Evolutionary conservation across 2,329 filamentous ascomycete species (phyloP).

Genomic region (Zasmidium citrigriseum): DNA sequence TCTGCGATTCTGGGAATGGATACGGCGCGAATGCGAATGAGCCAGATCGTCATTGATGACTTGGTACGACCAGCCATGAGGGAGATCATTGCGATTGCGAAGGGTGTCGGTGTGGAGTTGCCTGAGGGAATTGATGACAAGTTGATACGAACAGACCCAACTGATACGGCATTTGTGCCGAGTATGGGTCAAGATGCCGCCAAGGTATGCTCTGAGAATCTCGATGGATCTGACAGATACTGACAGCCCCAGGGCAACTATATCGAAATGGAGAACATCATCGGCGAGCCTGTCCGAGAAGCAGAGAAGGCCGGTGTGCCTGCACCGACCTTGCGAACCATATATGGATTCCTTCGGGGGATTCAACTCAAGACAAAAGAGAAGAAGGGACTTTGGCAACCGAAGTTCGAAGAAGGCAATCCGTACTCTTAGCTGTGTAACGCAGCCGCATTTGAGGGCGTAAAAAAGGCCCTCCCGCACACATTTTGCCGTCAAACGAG

Average conservation of each 20-base stretch:
- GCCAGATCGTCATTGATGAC: slow-evolving; percentile 46
- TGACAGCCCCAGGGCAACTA: slow-evolving; percentile 47
- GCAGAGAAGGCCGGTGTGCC: slow-evolving; percentile 50
- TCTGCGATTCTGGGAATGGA: slow-evolving; percentile 55
- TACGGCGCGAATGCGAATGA: slow-evolving; percentile 52
- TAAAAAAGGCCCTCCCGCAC: no score
- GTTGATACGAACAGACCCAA: slow-evolving; percentile 53
- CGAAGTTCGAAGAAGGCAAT: slow-evolving; percentile 21
- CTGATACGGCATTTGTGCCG: slow-evolving; percentile 52
- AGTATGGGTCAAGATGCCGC: slow-evolving; percentile 58
- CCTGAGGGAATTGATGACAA: slow-evolving; percentile 45
- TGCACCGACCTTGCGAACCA: slow-evolving; percentile 51
- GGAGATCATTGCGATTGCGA: slow-evolving; percentile 53
- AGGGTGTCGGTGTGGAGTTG: slow-evolving; percentile 46
- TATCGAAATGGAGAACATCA: slow-evolving; percentile 58
- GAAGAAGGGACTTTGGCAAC: slow-evolving; percentile 40
- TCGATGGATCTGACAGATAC: background rate
- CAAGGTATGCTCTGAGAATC: slow-evolving; percentile 40
- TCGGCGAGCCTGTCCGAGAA: slow-evolving; percentile 59
- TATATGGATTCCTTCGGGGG: slow-evolving; percentile 52
- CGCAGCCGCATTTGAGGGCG: no score
- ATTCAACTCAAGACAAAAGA: slow-evolving; percentile 54
- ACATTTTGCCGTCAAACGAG: no score
- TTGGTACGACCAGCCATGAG: slow-evolving; percentile 56
- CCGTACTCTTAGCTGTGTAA: slow-evolving; percentile 23